Base-by-base conservation (phyloP, 2,329 filamentous ascomycete genomes). In the Penicillium capsulatum region DNA sequence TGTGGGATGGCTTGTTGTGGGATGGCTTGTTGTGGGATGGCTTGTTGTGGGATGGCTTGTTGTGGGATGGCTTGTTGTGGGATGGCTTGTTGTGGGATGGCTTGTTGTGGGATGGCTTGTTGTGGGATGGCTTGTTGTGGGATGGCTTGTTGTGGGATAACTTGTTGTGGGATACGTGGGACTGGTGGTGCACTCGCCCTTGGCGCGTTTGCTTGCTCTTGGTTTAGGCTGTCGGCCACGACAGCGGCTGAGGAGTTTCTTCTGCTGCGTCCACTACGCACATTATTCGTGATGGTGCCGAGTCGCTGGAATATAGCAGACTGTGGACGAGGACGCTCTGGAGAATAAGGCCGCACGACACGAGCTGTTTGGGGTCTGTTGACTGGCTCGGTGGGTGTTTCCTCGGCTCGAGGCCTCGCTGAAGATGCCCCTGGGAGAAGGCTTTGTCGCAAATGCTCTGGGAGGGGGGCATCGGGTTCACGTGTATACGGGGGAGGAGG, bases 401-500 rank as follows among this genome's bases (percentile, higher is more conserved):
- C 22, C n/a, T 14, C 7, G 11, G 17, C 3, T 8, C 26, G 33
- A 31, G 27, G 3, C 40, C 40, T 13, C 33, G 51, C 54, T 17
- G 53, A 42, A 7, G 55, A 51, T 29, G 36, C 32, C 6, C 46
- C 49, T 17, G 61, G 61, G 38, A 66, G 54, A 36, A 68, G 55
- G 3, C 56, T 54, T 37, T 57, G 52, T 47, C 51, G 55, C 8
- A 68, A 45, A 41, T 63, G 53, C 9, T 65, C 63, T n/a, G 65
- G 65, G 6, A 68, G 54, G n/a, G 63, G 61, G 22, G 34, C 51
- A 17, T 61, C 60, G 10, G 64, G 47, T 14, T 67, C 58, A 7
- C 54, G 61, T 15, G 56, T 60, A 44, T 94, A 94, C 1, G 86
- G 86, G 3, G 87, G 87, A 7, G 87, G 87, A 4, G 87, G 87